A percentile compares a stretch with the other conserved stretches of the same genome.
Conservation (phyloP, 169 alveolate species). For the Eimeria tenella region DNA sequence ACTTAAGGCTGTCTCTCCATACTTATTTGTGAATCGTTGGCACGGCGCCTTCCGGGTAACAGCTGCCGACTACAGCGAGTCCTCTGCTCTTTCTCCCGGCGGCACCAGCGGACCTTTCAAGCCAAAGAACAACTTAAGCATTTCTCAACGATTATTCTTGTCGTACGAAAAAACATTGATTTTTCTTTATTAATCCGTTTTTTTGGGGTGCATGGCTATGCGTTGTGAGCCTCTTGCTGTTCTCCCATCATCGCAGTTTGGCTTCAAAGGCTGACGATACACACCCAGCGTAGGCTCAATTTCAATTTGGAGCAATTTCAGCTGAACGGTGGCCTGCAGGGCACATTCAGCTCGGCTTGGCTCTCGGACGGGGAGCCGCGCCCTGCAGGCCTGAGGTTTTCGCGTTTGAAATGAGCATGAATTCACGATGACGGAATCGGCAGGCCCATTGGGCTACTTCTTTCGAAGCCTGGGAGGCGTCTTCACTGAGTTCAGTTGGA, state of each 20-base stretch:
- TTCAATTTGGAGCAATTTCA: too few relatives aligned
- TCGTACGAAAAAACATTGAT: background rate
- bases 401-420: constrained; percentile 51
- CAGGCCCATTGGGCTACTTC: constrained; percentile 72
- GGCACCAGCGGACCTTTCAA: background rate
- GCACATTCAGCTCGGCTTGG: background rate
- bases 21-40: constrained; percentile 10
- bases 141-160: background rate
- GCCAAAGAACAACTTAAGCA: background rate
- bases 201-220: background rate
- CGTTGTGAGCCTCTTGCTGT: background rate
- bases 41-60: background rate
- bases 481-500: constrained; percentile 51
- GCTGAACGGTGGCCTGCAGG: too few relatives aligned
- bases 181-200: background rate
- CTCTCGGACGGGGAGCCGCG: constrained; percentile 33
- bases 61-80: constrained; percentile 1
- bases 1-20: background rate
- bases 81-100: constrained; percentile 26
- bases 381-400: background rate
- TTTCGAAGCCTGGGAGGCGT: constrained; percentile 39
- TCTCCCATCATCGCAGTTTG: background rate
- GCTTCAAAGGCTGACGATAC: background rate
- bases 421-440: constrained; percentile 60
- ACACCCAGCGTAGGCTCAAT: too few relatives aligned